Evolutionary conservation across 768 basidiomycete species (phyloP).

Genomic region (Sarcodon aspratus): DNA sequence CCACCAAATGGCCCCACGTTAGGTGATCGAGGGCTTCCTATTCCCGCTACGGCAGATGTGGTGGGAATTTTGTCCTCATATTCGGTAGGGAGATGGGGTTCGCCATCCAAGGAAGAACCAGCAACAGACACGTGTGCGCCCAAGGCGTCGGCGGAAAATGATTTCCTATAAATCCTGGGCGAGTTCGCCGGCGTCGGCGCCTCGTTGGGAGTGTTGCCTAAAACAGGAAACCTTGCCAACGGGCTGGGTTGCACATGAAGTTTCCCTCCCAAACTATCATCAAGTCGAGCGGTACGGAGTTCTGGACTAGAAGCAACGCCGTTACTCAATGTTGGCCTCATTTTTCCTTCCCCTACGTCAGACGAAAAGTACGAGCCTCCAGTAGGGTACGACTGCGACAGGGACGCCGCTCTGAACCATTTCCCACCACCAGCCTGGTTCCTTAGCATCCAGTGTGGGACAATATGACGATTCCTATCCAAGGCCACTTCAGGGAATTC

Average conservation of each 20-base stretch:
- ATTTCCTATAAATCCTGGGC: constrained; percentile 8
- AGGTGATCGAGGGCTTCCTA: constrained; percentile 1
- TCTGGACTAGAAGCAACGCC: constrained; percentile 66
- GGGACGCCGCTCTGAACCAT: constrained; percentile 17
- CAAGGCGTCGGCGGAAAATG: background rate
- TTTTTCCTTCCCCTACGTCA: constrained; percentile 16
- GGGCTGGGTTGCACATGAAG: constrained; percentile 6
- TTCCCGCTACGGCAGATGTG: background rate
- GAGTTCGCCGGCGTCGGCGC: constrained; percentile 17
- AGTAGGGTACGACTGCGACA: constrained; percentile 29
- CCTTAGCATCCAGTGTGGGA: constrained; percentile 84
- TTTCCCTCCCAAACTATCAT: background rate
- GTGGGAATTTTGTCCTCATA: background rate
- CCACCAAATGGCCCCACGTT: constrained; percentile 51
- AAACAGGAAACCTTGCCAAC: constrained; percentile 4
- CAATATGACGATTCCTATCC: constrained; percentile 90
- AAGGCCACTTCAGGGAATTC: constrained; percentile 93
- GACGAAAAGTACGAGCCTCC: constrained; percentile 14
- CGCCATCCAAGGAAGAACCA: background rate
- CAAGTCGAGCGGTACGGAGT: constrained; percentile 21
- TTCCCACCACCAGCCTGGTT: background rate
- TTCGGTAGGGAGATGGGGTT: background rate
- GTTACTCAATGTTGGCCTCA: constrained; percentile 33
- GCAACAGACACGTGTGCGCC: background rate
- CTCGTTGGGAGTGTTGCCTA: background rate